Conservation (phyloP, 1,284 basidiomycete genomes). For the Ustilago esculenta region DNA sequence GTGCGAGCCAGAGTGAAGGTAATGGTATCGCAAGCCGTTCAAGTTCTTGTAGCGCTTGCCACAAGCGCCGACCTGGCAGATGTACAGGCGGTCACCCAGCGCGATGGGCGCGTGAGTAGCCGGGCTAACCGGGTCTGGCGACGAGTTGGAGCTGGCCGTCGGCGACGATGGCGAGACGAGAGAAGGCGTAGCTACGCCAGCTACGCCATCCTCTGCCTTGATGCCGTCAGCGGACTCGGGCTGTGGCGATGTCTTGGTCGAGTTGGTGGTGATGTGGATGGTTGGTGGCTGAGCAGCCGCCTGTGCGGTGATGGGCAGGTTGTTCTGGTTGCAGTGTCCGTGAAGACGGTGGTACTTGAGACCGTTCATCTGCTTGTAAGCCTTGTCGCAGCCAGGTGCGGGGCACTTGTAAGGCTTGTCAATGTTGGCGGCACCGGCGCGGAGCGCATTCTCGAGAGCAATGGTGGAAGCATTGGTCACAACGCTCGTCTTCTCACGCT, state of each 20-base stretch:
- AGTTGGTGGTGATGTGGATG: constrained; percentile 40
- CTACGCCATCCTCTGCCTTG: constrained; percentile 35
- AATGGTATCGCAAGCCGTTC: constrained; percentile 79
- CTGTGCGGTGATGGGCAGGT: constrained; percentile 45
- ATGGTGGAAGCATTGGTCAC: constrained; percentile 33
- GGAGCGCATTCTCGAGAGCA: constrained; percentile 28
- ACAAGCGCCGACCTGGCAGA: constrained; percentile 71
- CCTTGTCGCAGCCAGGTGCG: constrained; percentile 96
- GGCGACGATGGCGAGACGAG: constrained; percentile 34
- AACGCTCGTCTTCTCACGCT: constrained; percentile 58
- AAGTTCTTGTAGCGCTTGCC: constrained; percentile 91
- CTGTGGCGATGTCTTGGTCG: constrained; percentile 36
- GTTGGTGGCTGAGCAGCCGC: constrained; percentile 44
- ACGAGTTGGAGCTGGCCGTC: constrained; percentile 19
- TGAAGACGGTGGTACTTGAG: constrained; percentile 97
- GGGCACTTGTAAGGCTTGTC: constrained; percentile 95
- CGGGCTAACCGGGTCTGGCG: constrained; percentile 39
- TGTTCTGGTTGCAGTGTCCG: constrained; percentile 76
- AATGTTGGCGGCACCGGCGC: constrained; percentile 37
- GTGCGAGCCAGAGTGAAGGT: constrained; percentile 95
- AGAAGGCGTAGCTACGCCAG: constrained; percentile 9
- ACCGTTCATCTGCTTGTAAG: constrained; percentile 96
- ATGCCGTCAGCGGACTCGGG: constrained; percentile 41
- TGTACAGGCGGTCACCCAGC: constrained; percentile 52
- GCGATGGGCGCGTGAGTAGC: constrained; percentile 28